Evolutionary conservation across 1,284 basidiomycete species (phyloP).

Genomic region (Ganoderma lingzhi): DNA sequence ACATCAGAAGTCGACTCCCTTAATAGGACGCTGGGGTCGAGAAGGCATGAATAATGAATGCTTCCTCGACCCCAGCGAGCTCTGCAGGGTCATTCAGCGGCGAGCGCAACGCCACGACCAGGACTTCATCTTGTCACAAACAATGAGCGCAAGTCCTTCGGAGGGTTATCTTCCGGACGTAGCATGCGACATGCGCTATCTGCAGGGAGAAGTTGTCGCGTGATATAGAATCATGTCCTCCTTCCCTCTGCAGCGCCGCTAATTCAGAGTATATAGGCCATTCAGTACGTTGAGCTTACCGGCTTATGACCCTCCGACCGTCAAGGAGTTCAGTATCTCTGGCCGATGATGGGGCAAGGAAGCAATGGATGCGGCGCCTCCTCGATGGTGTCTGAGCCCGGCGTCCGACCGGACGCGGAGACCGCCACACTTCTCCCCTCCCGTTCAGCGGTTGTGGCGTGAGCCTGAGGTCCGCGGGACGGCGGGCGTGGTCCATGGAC

Average conservation of each 20-base stretch:
- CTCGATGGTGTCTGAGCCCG: neutral
- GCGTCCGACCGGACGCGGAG: slow-evolving; percentile 10
- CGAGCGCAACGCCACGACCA: neutral
- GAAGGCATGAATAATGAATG: neutral
- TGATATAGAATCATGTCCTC: neutral
- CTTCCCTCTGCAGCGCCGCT: neutral
- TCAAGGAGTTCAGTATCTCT: slow-evolving; percentile 4
- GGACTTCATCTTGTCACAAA: neutral
- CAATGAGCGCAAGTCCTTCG: neutral
- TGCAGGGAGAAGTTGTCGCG: slow-evolving; percentile 2
- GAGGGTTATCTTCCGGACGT: neutral
- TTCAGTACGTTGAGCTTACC: neutral
- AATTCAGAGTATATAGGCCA: neutral
- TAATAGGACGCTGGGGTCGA: neutral
- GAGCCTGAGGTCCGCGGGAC: neutral
- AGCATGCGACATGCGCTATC: neutral
- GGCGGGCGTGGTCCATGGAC: slow-evolving; percentile 7
- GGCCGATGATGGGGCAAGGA: neutral
- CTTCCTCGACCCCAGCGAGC: neutral
- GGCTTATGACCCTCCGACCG: neutral
- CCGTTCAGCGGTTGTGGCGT: slow-evolving; percentile 3
- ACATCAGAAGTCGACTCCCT: slow-evolving; percentile 5
- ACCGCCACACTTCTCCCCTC: slow-evolving; percentile 2
- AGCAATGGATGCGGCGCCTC: slow-evolving; percentile 1
- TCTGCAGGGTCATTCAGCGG: neutral